Percentiles rank a stretch among this genome's conserved stretches.
Evolutionary conservation across 192 early-diverging fungal species (phyloP).

Genomic region (Linnemannia zychae): DNA sequence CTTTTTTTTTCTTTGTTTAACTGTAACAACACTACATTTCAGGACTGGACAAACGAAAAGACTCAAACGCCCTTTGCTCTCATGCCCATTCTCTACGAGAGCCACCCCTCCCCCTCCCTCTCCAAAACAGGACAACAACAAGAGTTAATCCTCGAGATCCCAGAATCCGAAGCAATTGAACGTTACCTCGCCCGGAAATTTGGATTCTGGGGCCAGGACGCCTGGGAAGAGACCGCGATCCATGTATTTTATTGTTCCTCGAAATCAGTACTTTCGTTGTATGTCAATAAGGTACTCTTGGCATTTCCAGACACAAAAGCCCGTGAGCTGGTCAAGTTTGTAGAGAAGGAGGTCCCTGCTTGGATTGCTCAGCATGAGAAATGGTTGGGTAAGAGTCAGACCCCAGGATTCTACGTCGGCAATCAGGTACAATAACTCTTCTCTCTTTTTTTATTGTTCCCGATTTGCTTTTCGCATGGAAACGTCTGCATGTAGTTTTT

Average conservation of each 20-base stretch:
- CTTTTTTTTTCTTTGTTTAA: neutral
- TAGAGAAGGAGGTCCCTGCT: conserved; percentile 16
- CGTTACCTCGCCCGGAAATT: conserved; percentile 63
- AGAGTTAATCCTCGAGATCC: conserved; percentile 43
- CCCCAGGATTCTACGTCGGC: conserved; percentile 35
- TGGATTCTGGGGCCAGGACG: conserved; percentile 34
- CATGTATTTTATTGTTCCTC: conserved; percentile 43
- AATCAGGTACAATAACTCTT: conserved; percentile 18
- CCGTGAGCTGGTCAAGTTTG: conserved; percentile 31
- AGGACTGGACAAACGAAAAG: conserved; percentile 38
- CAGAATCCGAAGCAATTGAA: conserved; percentile 64
- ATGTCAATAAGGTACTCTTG: conserved; percentile 45
- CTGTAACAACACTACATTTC: too few species aligned
- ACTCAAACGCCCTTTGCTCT: conserved; percentile 18
- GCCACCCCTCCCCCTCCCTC: conserved; percentile 1
- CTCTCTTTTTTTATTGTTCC: neutral
- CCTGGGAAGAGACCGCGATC: conserved; percentile 54
- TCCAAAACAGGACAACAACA: neutral
- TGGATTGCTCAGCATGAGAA: conserved; percentile 49
- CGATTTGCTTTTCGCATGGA: too few species aligned
- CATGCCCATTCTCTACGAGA: conserved; percentile 45
- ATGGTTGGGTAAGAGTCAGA: conserved; percentile 25
- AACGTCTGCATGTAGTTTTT: too few species aligned
- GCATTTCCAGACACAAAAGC: conserved; percentile 44
- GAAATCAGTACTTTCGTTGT: conserved; percentile 35